Conservation (phyloP, 2,329 filamentous ascomycete genomes). For the Biscogniauxia marginata region DNA sequence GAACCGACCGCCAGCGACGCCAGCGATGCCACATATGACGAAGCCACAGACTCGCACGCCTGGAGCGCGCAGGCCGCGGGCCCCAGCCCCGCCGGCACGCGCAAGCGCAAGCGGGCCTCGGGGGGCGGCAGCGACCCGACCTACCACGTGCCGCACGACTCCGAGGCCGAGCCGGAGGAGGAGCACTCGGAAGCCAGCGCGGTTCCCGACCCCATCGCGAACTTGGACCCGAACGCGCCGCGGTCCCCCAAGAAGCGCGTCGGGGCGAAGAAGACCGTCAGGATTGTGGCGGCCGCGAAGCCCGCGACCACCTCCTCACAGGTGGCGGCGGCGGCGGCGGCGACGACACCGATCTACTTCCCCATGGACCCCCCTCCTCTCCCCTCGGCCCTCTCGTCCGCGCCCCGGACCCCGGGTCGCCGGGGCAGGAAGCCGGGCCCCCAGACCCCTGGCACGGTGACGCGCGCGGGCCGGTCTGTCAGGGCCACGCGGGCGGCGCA, state of each 20-base stretch:
- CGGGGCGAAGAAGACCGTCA: not conserved
- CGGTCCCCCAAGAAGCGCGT: conserved; percentile 2
- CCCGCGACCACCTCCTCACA: not conserved
- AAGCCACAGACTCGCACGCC: too few species aligned
- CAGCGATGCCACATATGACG: too few species aligned
- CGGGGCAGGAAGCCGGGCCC: not conserved
- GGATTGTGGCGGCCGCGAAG: not conserved
- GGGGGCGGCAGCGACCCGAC: not conserved
- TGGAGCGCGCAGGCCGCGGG: too few species aligned
- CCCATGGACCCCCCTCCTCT: too few species aligned
- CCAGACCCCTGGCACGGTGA: not conserved
- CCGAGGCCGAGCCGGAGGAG: conserved; percentile 13
- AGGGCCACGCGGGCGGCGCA: too few species aligned
- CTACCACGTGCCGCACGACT: not conserved
- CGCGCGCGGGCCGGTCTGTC: too few species aligned
- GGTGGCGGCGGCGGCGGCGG: not conserved
- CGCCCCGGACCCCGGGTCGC: not conserved
- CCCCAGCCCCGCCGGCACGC: too few species aligned
- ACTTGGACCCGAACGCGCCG: conserved; percentile 13
- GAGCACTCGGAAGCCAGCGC: conserved; percentile 27
- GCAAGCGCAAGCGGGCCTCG: conserved; percentile 13
- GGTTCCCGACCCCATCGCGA: conserved; percentile 18
- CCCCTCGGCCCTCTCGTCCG: too few species aligned
- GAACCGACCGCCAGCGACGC: too few species aligned
- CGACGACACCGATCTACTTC: not conserved